These are phyloP conservation scores for Lachnellula hyalina DNA, from an alignment of 2,329 filamentous ascomycete genomes.

Conservation along the genomic window DNA sequence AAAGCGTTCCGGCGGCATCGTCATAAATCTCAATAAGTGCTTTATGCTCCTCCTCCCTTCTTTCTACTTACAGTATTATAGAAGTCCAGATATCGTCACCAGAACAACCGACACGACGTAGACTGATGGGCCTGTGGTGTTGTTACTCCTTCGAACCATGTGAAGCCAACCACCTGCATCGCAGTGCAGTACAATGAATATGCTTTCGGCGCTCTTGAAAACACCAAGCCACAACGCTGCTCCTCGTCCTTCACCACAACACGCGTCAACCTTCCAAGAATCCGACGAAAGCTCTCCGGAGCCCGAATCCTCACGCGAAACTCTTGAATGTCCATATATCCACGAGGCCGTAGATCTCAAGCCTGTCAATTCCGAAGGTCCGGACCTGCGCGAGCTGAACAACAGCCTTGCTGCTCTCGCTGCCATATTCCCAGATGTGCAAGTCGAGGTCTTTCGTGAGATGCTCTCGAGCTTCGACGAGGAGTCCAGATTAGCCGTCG, in stretches of 20 bases:
- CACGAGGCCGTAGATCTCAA: constrained; percentile 50
- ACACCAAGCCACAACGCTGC: constrained; percentile 34
- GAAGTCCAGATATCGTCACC: background rate
- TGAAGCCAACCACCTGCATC: constrained; percentile 16
- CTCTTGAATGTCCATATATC: constrained; percentile 40
- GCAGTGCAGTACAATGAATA: constrained; percentile 39
- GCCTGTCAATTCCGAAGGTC: constrained; percentile 44
- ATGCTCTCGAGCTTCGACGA: constrained; percentile 70
- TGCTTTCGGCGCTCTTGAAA: constrained; percentile 44
- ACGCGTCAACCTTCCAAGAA: constrained; percentile 25
- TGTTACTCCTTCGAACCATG: constrained; percentile 16
- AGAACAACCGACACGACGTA: background rate
- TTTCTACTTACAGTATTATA: too few species aligned
- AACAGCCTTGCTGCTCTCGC: constrained; percentile 61
- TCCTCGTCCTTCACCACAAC: constrained; percentile 23
- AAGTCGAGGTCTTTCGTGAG: constrained; percentile 76
- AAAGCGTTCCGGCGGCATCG: too few species aligned
- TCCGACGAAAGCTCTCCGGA: constrained; percentile 30
- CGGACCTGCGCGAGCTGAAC: constrained; percentile 66
- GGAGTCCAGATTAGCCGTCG: constrained; percentile 70
- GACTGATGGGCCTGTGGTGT: background rate
- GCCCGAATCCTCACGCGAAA: constrained; percentile 5
- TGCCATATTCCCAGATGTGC: constrained; percentile 73
- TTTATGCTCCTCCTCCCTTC: too few species aligned
- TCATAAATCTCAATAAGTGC: too few species aligned